Base-by-base conservation (phyloP, 202 grass and related monocot genomes). In the Carex arenaria region DNA sequence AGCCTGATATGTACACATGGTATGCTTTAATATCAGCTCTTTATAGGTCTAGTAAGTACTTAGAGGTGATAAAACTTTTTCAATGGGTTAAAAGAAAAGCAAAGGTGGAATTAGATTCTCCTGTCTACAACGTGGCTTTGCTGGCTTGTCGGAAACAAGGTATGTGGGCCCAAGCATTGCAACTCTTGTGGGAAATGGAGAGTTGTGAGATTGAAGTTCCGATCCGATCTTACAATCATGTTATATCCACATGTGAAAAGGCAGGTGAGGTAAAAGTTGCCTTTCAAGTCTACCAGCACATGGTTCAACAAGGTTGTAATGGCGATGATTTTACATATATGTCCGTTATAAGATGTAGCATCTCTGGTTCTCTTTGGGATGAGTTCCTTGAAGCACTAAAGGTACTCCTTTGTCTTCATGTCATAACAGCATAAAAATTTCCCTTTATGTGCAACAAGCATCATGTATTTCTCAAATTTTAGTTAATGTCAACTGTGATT, bases 141-240 rank as follows among this genome's bases (percentile, higher is more conserved):
- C 89, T 98, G 89, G 89, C 92, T 80, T 98, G 92, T 79, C 89
- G 89, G 80, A 93, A 86, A 80, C 89, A 95, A 83, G 91, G 95
- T 75, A 90, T 91, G 69, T 98, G 95, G 95, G 85, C 93, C 70
- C 87, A 89, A 83, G 88, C 89, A 82, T 86, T 95, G 66, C 92
- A 98, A 65, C 80, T 98, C 59, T 72, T 98, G 43, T 98, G 95
- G 91, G 53, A 90, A 85, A 98, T 98, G 95, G 95, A 93, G 61
- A 98, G 67, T 85, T 67, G 73, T 64, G 85, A 81, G 40, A 49
- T 92, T 22, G 47, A 93, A 76, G 80, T 95, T 72, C 93, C 85
- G 71, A 85, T 23, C 7, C 66, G 87, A 18, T 90, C 90, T 86
- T 98, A 98, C 82, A 98, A 98, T 84, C 95, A 98, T 85, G 95